Conservation (phyloP, 176 grass and related monocot genomes). For the Miscanthus lutarioriparius region DNA sequence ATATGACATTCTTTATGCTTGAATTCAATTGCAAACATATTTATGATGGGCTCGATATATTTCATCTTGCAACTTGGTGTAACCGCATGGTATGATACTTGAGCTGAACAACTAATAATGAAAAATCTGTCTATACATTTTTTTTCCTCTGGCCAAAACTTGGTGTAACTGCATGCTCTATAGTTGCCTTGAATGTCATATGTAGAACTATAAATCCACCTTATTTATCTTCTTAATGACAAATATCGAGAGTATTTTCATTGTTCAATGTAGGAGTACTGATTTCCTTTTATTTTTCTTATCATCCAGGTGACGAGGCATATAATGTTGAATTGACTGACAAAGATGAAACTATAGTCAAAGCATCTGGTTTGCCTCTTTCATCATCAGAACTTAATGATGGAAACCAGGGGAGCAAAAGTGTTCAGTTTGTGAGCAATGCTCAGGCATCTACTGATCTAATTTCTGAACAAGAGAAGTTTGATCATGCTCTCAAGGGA, state of each 20-base stretch:
- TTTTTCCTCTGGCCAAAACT: not conserved
- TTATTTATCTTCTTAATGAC: slow-evolving; percentile 5
- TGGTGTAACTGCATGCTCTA: not conserved
- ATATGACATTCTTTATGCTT: slow-evolving; percentile 7
- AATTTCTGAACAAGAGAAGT: slow-evolving; percentile 37
- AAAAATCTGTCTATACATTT: not conserved
- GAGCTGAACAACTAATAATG: slow-evolving; percentile 2
- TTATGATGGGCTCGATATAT: slow-evolving; percentile 1
- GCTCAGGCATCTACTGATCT: slow-evolving; percentile 35
- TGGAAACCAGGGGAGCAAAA: slow-evolving; percentile 22
- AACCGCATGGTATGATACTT: slow-evolving; percentile 13
- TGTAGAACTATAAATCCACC: not conserved
- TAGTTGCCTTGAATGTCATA: not conserved
- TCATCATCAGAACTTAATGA: slow-evolving; percentile 22
- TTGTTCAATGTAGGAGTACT: not conserved
- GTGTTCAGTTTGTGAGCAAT: slow-evolving; percentile 31
- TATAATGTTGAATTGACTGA: slow-evolving; percentile 24
- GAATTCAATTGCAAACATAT: slow-evolving; percentile 19
- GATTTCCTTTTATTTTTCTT: slow-evolving; percentile 3
- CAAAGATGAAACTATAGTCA: slow-evolving; percentile 27
- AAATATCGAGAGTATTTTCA: not conserved
- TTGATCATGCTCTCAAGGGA: slow-evolving; percentile 21
- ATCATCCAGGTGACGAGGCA: slow-evolving; percentile 34
- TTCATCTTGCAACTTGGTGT: not conserved
- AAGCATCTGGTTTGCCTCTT: slow-evolving; percentile 26